Percentiles rank a stretch among this genome's conserved stretches.
phyloP scores from a whole-genome alignment of 495 filamentous ascomycete genomes.

The Geoglossum glabrum region DNA sequence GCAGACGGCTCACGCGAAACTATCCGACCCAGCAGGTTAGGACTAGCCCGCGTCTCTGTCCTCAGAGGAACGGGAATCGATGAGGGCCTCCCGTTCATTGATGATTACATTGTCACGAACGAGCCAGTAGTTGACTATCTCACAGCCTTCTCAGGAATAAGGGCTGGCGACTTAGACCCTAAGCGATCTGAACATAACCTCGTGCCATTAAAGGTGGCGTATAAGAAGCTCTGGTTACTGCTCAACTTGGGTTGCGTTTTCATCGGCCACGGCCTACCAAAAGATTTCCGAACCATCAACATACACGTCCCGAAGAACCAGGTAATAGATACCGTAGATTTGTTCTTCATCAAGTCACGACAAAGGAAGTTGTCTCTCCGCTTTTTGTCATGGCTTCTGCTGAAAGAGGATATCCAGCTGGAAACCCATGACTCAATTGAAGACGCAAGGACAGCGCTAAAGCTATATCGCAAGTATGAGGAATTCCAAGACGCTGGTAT shows the following conservation, averaged over 20 bases:
- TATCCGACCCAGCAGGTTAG: conserved; percentile 64
- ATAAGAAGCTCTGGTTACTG: conserved; percentile 95
- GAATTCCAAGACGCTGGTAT: conserved; percentile 77
- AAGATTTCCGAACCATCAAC: conserved; percentile 94
- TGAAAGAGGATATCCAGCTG: conserved; percentile 80
- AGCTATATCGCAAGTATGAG: conserved; percentile 73
- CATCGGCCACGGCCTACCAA: conserved; percentile 76
- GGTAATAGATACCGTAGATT: conserved; percentile 77
- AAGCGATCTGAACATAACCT: conserved; percentile 54
- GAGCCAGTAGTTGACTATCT: conserved; percentile 93
- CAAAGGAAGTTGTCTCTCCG: conserved; percentile 65
- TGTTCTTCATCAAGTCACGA: conserved; percentile 53
- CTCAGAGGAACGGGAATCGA: conserved; percentile 53
- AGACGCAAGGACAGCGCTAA: conserved; percentile 75
- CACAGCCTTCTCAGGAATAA: conserved; percentile 81
- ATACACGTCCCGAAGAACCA: conserved; percentile 85
- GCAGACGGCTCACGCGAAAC: conserved; percentile 73
- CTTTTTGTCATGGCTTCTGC: conserved; percentile 70
- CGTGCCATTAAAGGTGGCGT: conserved; percentile 72
- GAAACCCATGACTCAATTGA: conserved; percentile 85
- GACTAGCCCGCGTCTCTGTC: conserved; percentile 74
- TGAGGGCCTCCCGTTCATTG: conserved; percentile 76
- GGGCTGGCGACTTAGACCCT: conserved; percentile 61
- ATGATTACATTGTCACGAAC: conserved; percentile 72
- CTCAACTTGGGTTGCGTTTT: conserved; percentile 88